Conservation (phyloP, 169 alveolate genomes). For the Fabrea salina region DNA sequence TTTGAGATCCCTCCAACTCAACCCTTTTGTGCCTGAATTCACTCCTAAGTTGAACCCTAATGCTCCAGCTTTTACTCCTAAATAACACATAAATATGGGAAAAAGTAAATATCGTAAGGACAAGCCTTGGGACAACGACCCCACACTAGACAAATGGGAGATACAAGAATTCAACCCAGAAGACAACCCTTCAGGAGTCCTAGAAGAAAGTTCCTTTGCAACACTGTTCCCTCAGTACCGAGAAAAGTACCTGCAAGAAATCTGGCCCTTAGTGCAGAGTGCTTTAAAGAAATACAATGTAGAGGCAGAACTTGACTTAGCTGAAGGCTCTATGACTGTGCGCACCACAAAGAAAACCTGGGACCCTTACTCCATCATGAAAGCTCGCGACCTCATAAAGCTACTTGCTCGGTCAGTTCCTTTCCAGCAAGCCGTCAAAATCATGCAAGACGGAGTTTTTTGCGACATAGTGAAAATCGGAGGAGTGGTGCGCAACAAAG, state of each 20-base stretch:
- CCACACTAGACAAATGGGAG: conserved; percentile 96
- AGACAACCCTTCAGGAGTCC: conserved; percentile 90
- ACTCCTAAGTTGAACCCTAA: too few relatives aligned
- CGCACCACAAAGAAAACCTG: conserved; percentile 96
- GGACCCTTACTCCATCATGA: conserved; percentile 98
- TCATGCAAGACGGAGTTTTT: conserved; percentile 90
- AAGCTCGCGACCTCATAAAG: conserved; percentile 98
- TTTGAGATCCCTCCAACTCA: too few relatives aligned
- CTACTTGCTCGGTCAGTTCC: conserved; percentile 98
- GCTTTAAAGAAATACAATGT: conserved; percentile 84
- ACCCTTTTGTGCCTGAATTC: too few relatives aligned
- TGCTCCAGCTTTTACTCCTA: too few relatives aligned
- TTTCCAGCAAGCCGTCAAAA: conserved; percentile 95
- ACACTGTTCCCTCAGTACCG: conserved; percentile 97
- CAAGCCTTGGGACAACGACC: conserved; percentile 99
- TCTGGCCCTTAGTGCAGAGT: conserved; percentile 94
- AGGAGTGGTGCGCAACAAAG: conserved; percentile 92
- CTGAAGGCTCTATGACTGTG: conserved; percentile 99
- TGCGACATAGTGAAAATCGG: conserved; percentile 98
- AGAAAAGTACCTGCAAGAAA: conserved; percentile 96
- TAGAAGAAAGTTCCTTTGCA: conserved; percentile 97
- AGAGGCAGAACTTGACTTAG: conserved; percentile 93
- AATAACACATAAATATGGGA: conserved; percentile 37
- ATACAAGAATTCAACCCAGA: conserved; percentile 89
- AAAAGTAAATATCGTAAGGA: conserved; percentile 93